phyloP scores from a whole-genome alignment of 176 grass and related monocot species.

The Urochloa ruziziensis region DNA sequence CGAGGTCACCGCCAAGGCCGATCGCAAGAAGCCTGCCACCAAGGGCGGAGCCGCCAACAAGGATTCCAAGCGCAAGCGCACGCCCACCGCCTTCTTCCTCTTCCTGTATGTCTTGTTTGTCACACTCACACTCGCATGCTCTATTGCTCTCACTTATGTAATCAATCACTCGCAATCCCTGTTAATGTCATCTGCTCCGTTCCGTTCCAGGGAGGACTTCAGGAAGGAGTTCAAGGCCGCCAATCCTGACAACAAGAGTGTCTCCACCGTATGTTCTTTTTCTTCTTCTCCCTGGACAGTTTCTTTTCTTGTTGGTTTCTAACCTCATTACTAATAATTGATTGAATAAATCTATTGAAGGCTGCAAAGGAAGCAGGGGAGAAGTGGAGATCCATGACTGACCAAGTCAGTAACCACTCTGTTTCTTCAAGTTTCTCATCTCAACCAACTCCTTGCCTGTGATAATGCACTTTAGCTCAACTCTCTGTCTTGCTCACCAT shows the following conservation, averaged over 20 bases:
- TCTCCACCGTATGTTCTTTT: slow-evolving; percentile 10
- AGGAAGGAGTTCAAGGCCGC: slow-evolving; percentile 77
- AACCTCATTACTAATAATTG: neutral
- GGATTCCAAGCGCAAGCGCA: slow-evolving; percentile 52
- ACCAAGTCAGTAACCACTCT: slow-evolving; percentile 43
- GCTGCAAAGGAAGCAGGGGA: slow-evolving; percentile 81
- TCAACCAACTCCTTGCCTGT: neutral
- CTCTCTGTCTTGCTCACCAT: neutral
- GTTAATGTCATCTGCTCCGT: neutral
- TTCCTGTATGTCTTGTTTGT: slow-evolving; percentile 52
- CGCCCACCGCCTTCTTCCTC: slow-evolving; percentile 81
- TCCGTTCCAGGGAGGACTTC: slow-evolving; percentile 64
- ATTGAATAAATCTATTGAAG: slow-evolving; percentile 6
- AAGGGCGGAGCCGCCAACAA: neutral
- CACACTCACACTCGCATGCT: neutral
- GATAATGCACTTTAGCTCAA: neutral
- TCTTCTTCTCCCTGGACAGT: neutral
- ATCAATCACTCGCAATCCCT: too few relatives aligned
- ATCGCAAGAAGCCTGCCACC: slow-evolving; percentile 33
- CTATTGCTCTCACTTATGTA: neutral
- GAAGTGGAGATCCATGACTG: slow-evolving; percentile 77
- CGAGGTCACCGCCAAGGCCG: slow-evolving; percentile 46
- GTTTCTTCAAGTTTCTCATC: neutral
- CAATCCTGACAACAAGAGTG: slow-evolving; percentile 63
- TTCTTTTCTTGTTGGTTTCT: neutral